Base-by-base conservation (phyloP, 2,329 filamentous ascomycete species). In the Trichoderma brevicompactum region DNA sequence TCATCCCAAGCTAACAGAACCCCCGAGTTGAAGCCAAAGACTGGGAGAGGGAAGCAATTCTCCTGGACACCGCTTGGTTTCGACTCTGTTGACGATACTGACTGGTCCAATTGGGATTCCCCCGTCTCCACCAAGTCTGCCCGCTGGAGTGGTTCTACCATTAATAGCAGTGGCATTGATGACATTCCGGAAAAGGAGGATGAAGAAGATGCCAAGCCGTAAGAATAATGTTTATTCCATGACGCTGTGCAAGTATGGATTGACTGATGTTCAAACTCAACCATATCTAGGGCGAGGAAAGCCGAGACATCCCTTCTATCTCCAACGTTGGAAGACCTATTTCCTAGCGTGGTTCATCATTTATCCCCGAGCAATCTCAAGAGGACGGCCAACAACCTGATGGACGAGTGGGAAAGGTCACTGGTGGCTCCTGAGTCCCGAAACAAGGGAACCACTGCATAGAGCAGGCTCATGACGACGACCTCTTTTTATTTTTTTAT, bases 401-500 rank as follows among this genome's bases (percentile, higher is more conserved):
- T 97, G 87, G 90, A 89, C 69, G 93, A 97, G 74, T 96, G 92
- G 92, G 94, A 98, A 79, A 92, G 88, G 76, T 79, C 77, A 4
- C 70, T 79, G 49, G 69, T 71, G 6, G 69, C 75, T 8, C 75
- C 77, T 10, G 69, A 72, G 44, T 54, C 65, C 36, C 70, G 68
- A 19, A 68, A 74, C 68, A 76, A 77, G 68, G 77, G 78, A 68
- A 79, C 78, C 65, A 69, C 64, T 19, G 70, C 68, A 65, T 73
- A 72, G 64, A 65, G 64, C 64, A 65, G 64, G 41, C 49, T 65
- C 56, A 46, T 38, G 19, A 28, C 17, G 32, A 28, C 46, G 32
- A 34, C 43, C 34, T 50, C 36, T n/a, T 50, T 19, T n/a, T 19
- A 28, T 28, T 28, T 9, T 61, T 17, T 40, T n/a, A n/a, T n/a